These are phyloP conservation scores for Geum urbanum DNA, from an alignment of 306 rosid genomes.

Conservation along the genomic window DNA sequence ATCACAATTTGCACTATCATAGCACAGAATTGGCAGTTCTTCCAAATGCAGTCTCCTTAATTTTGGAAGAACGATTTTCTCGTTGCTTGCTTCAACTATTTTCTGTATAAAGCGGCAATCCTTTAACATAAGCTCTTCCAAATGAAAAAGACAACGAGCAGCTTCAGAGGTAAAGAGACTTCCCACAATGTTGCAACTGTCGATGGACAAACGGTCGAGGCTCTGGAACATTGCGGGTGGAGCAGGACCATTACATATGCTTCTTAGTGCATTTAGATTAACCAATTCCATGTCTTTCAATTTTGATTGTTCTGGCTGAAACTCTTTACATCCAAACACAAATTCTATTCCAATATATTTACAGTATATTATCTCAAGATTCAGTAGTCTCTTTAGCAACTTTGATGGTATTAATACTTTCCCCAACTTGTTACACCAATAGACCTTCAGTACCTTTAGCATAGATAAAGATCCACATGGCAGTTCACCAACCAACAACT, in stretches of 20 bases:
- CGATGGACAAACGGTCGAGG: neutral
- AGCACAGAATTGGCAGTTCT: neutral
- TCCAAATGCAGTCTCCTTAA: neutral
- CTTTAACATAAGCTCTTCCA: neutral
- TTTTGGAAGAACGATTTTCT: neutral
- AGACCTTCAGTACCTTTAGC: neutral
- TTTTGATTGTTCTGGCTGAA: neutral
- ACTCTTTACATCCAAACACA: neutral
- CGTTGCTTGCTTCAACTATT: neutral
- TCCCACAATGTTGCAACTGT: neutral
- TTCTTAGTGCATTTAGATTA: neutral
- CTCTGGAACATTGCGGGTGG: neutral
- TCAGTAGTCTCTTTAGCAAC: neutral
- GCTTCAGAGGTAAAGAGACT: neutral
- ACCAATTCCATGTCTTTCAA: slow-evolving; percentile 2
- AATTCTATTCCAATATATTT: neutral
- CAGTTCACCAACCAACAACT: neutral
- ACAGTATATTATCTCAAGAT: neutral
- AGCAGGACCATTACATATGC: slow-evolving; percentile 1
- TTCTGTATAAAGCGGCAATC: no score
- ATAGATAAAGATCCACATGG: neutral
- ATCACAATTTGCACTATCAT: neutral
- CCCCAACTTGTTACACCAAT: neutral
- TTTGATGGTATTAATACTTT: slow-evolving; percentile 6
- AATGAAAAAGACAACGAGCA: neutral